Percentiles rank a stretch among this genome's conserved stretches.
Conservation (phyloP, 2,329 filamentous ascomycete species). For the Grosmannia serpens region DNA sequence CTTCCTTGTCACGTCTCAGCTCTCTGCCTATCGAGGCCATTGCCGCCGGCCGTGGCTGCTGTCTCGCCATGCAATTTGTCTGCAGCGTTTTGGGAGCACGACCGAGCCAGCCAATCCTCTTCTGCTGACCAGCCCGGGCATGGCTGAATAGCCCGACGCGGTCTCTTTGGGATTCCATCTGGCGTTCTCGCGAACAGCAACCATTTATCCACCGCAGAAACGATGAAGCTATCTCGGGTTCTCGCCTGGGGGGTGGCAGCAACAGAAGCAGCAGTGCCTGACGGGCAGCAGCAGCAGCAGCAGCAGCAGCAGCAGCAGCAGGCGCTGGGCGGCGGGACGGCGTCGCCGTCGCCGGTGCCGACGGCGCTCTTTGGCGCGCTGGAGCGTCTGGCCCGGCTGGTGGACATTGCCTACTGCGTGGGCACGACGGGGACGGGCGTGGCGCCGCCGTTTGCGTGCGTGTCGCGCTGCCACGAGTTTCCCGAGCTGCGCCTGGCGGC, state of each 20-base stretch:
- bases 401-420: conserved; percentile 92
- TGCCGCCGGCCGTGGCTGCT: background rate
- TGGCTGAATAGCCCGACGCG: background rate
- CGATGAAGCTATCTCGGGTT: background rate
- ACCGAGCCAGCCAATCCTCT: no score
- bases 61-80: background rate
- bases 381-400: conserved; percentile 78
- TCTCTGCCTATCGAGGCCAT: no score
- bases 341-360: conserved; percentile 32
- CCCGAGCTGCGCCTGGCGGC: conserved; percentile 64
- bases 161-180: background rate
- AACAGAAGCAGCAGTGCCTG: background rate
- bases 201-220: no score
- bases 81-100: no score
- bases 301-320: no score
- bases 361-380: conserved; percentile 62
- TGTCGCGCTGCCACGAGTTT: conserved; percentile 77
- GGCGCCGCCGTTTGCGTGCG: conserved; percentile 70
- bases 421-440: conserved; percentile 79
- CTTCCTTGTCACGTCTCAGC: background rate
- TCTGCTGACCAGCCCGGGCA: no score
- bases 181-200: background rate
- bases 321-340: background rate
- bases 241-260: background rate
- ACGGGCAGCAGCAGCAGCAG: background rate